Base-by-base conservation (phyloP, 345 rosid genomes). In the Eucalyptus pumila region DNA sequence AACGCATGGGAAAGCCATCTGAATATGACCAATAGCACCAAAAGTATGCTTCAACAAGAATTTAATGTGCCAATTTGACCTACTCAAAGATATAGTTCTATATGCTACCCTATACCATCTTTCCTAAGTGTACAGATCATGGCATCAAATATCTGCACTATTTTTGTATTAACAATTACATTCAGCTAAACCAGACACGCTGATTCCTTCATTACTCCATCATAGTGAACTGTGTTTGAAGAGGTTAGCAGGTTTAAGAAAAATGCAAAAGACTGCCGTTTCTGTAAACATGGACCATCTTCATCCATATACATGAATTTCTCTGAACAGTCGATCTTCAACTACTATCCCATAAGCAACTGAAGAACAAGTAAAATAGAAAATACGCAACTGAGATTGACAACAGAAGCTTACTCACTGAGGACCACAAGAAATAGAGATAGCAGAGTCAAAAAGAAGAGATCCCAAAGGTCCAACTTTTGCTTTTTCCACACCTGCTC, bases 381-480 rank as follows among this genome's bases (percentile, higher is more conserved):
- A 62, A 47, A 83, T 23, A 88, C 1, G 0, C 85, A 34, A 13
- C 47, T 86, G 49, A 62, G 81, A 88, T 32, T 65, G 87, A 88
- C 86, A 37, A 54, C 40, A 90, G 91, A 94, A 91, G 91, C 90
- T 90, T 85, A 94, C 97, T 94, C 93, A 95, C 99, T 94, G 89
- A 5, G 94, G 88, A 88, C 96, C 96, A 88, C 94, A 94, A 51
- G 96, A 96, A 91, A 98, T 88, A 80, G 96, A 93, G 87, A 98
- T 94, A 89, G 98, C 98, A 88, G 99, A 98, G 92, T 96, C 99
- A 91, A 97, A 97, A 91, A 96, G 94, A 83, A 69, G 90, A 69
- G 95, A 93, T 90, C 98, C 97, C 88, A 98, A 93, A 88, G 99
- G 99, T 86, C 99, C 99, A 91, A 98, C 99, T 93, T 96, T 98